Conservation (phyloP, 306 rosid species). For the Cajanus cajan region DNA sequence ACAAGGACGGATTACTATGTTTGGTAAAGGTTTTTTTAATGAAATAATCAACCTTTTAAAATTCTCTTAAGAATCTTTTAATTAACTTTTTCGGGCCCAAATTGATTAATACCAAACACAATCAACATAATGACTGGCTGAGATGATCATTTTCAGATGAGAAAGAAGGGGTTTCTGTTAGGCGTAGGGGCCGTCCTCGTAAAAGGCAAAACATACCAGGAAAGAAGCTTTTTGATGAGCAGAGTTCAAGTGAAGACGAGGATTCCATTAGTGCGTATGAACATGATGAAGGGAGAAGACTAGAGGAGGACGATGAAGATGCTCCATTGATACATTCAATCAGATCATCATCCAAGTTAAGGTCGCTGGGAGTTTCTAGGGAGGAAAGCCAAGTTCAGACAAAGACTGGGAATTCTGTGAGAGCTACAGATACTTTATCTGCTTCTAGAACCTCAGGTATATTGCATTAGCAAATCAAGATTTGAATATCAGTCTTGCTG, state of each 20-base stretch:
- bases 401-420: slow-evolving; percentile 37
- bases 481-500: slow-evolving; percentile 9
- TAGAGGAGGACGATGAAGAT: slow-evolving; percentile 73
- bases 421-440: slow-evolving; percentile 48
- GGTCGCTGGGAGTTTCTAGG: slow-evolving; percentile 66
- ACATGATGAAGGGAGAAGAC: slow-evolving; percentile 60
- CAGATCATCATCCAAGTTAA: slow-evolving; percentile 73
- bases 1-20: neutral
- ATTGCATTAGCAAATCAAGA: neutral
- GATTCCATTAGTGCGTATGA: slow-evolving; percentile 89
- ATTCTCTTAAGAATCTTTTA: neutral
- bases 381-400: slow-evolving; percentile 57
- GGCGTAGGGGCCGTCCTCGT: slow-evolving; percentile 94
- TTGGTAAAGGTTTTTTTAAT: neutral
- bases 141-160: slow-evolving; percentile 57
- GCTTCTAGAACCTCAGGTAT: slow-evolving; percentile 63
- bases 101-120: neutral
- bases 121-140: neutral
- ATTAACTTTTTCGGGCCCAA: neutral
- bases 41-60: neutral
- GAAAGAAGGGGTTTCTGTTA: slow-evolving; percentile 61
- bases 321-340: slow-evolving; percentile 75
- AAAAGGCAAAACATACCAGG: slow-evolving; percentile 64
- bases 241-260: slow-evolving; percentile 79
- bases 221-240: slow-evolving; percentile 88